phyloP scores from a whole-genome alignment of 768 basidiomycete species.

The Cystobasidium onofrii region DNA sequence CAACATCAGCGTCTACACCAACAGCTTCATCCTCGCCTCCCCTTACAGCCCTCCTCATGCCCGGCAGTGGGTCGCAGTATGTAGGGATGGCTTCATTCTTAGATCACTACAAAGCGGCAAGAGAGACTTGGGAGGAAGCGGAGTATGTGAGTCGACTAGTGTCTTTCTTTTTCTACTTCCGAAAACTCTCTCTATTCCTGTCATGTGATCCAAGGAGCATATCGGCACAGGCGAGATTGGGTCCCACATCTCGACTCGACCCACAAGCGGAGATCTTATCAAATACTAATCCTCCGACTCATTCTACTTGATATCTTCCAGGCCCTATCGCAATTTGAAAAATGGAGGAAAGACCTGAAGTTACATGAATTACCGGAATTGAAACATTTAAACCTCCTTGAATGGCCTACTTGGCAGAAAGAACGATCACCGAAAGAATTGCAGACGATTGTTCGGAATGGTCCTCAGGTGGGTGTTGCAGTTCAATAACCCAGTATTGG shows the following conservation, averaged over 20 bases:
- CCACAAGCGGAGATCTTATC: background rate
- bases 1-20: background rate
- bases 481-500: no score
- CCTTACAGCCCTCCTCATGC: conserved; percentile 39
- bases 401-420: conserved; percentile 37
- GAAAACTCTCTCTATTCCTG: background rate
- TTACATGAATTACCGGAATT: conserved; percentile 33
- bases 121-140: conserved; percentile 41
- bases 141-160: conserved; percentile 34
- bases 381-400: conserved; percentile 37
- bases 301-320: background rate
- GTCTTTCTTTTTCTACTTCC: no score
- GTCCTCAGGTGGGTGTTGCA: conserved; percentile 37
- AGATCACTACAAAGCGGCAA: conserved; percentile 27
- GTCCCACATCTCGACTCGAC: no score
- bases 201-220: background rate
- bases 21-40: no score
- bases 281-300: background rate
- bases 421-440: conserved; percentile 32
- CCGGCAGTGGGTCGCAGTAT: conserved; percentile 41
- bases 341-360: conserved; percentile 37
- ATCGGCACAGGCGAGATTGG: background rate
- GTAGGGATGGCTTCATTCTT: conserved; percentile 36
- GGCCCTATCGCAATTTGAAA: conserved; percentile 40
- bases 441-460: conserved; percentile 37